Base-by-base conservation (phyloP, 495 filamentous ascomycete genomes). In the Melanomma pulvis-pyrius region DNA sequence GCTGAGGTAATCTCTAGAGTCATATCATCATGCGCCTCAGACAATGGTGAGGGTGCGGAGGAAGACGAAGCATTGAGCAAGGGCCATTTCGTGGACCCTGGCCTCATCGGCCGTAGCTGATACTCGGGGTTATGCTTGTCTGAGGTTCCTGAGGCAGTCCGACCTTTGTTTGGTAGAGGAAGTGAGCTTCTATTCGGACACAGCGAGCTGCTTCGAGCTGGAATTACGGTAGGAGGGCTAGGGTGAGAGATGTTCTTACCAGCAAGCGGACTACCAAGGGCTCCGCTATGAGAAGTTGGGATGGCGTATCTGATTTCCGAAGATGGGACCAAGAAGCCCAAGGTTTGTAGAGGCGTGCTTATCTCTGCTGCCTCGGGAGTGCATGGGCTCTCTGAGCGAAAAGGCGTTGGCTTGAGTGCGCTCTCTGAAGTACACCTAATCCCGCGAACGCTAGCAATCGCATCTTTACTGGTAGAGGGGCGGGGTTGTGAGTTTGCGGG, bases 51-150 rank as follows among this genome's bases (percentile, higher is more conserved):
- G 30, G 30, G 30, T 34, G 30, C 17, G 30, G 39, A 48, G 29
- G 15, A 25, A 15, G 36, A 49, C 15, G 19, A 19, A 47, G 11
- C 26, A 44, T 63, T 25, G 24, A 54, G 61, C 13, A 36, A 30
- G 30, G 61, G 51, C 61, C 51, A 50, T 30, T 50, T 55, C 8
- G 61, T 48, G 0, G 61, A 57, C 13, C 48, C 52, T 21, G 24
- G 51, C 49, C 29, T 46, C 8, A 32, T 9, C 3, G 8, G 46
- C 11, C 36, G 6, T 8, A 4, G 24, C 8, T 36, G 56, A 28
- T 34, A 19, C 17, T 11, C 22, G 19, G 56, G 12, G 25, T 4
- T 19, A 4, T 15, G 8, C 2, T 26, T 47, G 2, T 7, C 36
- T 28, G 24, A 26, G 24, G 4, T 47, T 1, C 7, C 36, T 28